Evolutionary conservation across 2,329 filamentous ascomycete species (phyloP), one percentile per base, ranked within the genome.

Genomic region (Albifimbria verrucaria): DNA sequence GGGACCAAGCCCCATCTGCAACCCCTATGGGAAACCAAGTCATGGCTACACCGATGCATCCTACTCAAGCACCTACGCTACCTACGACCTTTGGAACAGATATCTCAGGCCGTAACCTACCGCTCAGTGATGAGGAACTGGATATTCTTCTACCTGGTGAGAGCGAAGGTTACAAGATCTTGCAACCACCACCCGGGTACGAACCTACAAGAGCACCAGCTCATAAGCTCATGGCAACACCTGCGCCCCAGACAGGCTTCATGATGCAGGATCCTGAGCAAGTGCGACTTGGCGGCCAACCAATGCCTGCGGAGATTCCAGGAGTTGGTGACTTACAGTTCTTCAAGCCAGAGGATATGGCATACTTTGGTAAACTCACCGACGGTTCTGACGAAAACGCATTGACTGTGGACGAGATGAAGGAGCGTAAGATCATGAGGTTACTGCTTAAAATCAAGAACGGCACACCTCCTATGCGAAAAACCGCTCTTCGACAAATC

Each of bases 341-440:
- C 70, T 96, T 99, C 81, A 99, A 99, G 75, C 85, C 92, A 2
- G 94, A 99, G 70, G 94, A 99, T 71, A 97, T 97, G 92, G 87
- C 90, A 39, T 99, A 99, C 74, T 99, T 99, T 65, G 92, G 93
- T 54, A 97, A 99, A 77, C 83, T 99, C 41, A 93, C 96, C 21
- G 94, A 99, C 67, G 92, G 90, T 36, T 89, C 88, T 23, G 92
- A 97, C 62, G 94, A 99, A 73, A 95, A 93, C 62, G 81, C 86
- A 21, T 83, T 99, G 73, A 92, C 87, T 20, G 92, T 99, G 10
- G 94, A 99, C 48, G 93, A 99, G 65, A 76, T 99, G 50, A 97
- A 99, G 73, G 93, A 99, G 73, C 84, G 94, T 57, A 99, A 99
- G 75, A 99, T 99, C 67, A 97, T 99, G 94, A 83, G 94, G 60